Evolutionary conservation across 345 rosid genomes (phyloP), one percentile per base, ranked within the genome.

Genomic region (Gossypium herbaceum): DNA sequence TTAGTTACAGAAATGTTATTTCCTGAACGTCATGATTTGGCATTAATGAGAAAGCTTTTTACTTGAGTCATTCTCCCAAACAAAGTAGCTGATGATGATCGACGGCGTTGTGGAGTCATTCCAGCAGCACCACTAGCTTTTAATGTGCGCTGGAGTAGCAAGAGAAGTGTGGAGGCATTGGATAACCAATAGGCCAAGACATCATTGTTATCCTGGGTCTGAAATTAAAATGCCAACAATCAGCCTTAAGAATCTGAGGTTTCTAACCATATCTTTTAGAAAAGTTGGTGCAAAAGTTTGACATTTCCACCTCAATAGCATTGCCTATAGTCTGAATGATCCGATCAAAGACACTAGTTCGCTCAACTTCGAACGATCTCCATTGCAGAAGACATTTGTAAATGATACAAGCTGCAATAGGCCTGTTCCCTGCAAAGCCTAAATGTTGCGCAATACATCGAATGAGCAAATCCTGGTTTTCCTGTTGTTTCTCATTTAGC

Each of bases 111-210:
- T 73, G 98, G 98, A 81, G 98, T 83, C 97, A 92, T 92, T 77
- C 97, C 97, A 44, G 97, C 97, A 25, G 97, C 98, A 76, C 97
- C 92, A 70, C 97, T 94, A 52, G 98, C 98, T 86, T 94, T 94
- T 44, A 92, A 78, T 29, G 97, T 94, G 73, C 92, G 91, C 61
- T 94, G 98, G 55, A 94, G 97, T 67, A 94, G 90, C 68, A 94
- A 85, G 73, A 94, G 92, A 74, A 94, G 97, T 9, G 98, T 92
- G 2, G 98, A 94, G 64, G 97, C 90, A 79, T 94, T 94, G 72
- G 98, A 94, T 79, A 94, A 81, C 98, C 98, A 94, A 64, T 92
- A 94, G 22, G 97, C 97, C 82, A 94, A 84, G 72, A 85, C 56
- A 27, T 89, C 91, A 73, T 94, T 94, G 81, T 94, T 94, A 57